Percentiles rank a stretch among this genome's conserved stretches.
Conservation (phyloP, 169 alveolate species). For the Plasmodium ovale region DNA sequence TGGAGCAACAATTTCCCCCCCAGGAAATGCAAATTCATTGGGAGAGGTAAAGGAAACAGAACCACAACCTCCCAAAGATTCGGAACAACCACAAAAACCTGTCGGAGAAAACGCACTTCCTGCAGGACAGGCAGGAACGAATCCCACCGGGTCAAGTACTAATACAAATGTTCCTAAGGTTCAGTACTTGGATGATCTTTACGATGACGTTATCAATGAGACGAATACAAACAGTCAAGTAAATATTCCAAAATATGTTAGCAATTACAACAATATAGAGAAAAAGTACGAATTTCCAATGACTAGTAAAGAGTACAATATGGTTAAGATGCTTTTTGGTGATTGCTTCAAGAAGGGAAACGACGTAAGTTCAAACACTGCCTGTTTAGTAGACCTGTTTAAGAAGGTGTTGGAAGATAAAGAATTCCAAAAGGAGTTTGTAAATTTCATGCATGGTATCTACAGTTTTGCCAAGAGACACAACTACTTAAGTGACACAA, state of each 20-base stretch:
- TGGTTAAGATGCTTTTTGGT: constrained; percentile 5
- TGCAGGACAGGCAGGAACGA: too few species aligned
- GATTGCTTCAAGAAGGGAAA: neutral
- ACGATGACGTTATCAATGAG: neutral
- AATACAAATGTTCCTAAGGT: too few species aligned
- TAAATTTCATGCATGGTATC: constrained; percentile 7
- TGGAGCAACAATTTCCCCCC: too few species aligned
- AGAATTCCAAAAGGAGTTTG: neutral
- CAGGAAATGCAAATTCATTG: too few species aligned
- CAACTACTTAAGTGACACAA: neutral
- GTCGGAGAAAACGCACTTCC: too few species aligned
- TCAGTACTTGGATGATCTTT: too few species aligned
- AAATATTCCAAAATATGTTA: neutral
- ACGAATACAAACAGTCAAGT: neutral
- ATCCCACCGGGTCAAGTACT: too few species aligned
- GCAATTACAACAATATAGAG: neutral
- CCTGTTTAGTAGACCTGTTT: neutral
- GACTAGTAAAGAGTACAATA: neutral
- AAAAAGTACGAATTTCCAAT: neutral
- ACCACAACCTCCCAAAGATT: too few species aligned
- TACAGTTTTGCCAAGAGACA: constrained; percentile 4
- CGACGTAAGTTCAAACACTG: neutral
- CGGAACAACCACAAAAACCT: too few species aligned
- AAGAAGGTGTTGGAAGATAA: neutral
- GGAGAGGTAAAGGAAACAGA: too few species aligned